phyloP scores from a whole-genome alignment of 2,329 filamentous ascomycete species.

The Curvularia sp. region DNA sequence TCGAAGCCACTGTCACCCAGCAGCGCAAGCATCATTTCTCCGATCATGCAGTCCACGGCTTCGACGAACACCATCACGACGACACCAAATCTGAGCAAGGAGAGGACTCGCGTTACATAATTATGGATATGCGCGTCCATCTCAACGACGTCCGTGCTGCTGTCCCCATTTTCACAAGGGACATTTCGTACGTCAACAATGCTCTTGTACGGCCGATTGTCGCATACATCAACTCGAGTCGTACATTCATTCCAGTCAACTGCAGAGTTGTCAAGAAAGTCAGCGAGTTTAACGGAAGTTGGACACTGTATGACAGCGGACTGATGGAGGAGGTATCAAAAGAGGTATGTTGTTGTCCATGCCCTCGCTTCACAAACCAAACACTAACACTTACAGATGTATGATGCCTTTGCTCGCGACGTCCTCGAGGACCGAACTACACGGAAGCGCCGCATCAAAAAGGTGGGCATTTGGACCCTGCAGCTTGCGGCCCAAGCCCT shows the following conservation, averaged over 20 bases:
- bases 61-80: conserved; percentile 34
- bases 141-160: conserved; percentile 93
- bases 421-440: conserved; percentile 91
- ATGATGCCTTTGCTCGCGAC: conserved; percentile 90
- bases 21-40: conserved; percentile 63
- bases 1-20: conserved; percentile 88
- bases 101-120: conserved; percentile 78
- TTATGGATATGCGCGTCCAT: conserved; percentile 94
- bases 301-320: conserved; percentile 92
- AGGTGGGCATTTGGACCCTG: conserved; percentile 95
- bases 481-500: conserved; percentile 91
- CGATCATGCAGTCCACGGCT: conserved; percentile 43
- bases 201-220: conserved; percentile 94
- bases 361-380: background rate
- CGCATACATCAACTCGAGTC: conserved; percentile 95
- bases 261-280: conserved; percentile 92
- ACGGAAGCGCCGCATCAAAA: conserved; percentile 84
- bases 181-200: conserved; percentile 95
- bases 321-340: conserved; percentile 92
- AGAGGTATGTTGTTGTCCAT: conserved; percentile 61
- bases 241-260: conserved; percentile 92
- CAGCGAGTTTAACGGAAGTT: conserved; percentile 91
- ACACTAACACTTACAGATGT: conserved; percentile 63
- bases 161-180: conserved; percentile 88
- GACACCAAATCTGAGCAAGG: conserved; percentile 20